Percentiles rank a stretch among this genome's conserved stretches.
phyloP scores from a whole-genome alignment of 208 protist genomes.

The Acanthamoeba quina region DNA sequence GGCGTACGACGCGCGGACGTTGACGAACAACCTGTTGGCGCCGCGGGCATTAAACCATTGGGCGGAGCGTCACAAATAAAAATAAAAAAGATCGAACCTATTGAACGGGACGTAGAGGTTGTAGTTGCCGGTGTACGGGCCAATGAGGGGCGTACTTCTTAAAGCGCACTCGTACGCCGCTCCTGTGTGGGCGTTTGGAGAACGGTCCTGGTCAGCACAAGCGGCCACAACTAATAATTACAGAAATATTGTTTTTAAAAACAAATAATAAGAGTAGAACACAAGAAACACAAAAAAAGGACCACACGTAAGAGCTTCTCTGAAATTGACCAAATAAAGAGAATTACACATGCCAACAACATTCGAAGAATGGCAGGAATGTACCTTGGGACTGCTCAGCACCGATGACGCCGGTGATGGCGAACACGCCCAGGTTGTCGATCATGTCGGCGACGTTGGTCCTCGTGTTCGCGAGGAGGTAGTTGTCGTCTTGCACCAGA shows the following conservation, averaged over 20 bases:
- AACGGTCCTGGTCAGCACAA: neutral
- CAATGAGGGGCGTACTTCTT: neutral
- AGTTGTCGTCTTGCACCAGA: neutral
- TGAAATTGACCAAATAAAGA: neutral
- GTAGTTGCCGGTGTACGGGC: conserved; percentile 57
- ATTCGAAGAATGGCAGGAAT: neutral
- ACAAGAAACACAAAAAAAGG: neutral
- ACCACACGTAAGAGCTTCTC: no score
- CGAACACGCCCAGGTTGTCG: neutral
- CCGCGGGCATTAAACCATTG: no score
- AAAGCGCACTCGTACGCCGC: neutral
- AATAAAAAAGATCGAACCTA: neutral
- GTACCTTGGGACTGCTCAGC: conserved; percentile 31
- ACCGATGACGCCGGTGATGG: conserved; percentile 27
- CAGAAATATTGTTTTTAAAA: neutral
- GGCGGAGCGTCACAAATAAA: no score
- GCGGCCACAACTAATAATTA: neutral
- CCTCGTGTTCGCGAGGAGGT: neutral
- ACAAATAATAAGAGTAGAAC: neutral
- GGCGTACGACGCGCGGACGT: conserved; percentile 56
- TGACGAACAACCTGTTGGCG: conserved; percentile 14
- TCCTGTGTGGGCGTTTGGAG: neutral
- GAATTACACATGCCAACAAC: neutral
- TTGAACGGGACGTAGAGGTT: conserved; percentile 39
- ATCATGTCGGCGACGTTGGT: neutral